These are phyloP conservation scores for Neofusicoccum sp. DNA, from an alignment of 2,329 filamentous ascomycete genomes.

Conservation along the genomic window DNA sequence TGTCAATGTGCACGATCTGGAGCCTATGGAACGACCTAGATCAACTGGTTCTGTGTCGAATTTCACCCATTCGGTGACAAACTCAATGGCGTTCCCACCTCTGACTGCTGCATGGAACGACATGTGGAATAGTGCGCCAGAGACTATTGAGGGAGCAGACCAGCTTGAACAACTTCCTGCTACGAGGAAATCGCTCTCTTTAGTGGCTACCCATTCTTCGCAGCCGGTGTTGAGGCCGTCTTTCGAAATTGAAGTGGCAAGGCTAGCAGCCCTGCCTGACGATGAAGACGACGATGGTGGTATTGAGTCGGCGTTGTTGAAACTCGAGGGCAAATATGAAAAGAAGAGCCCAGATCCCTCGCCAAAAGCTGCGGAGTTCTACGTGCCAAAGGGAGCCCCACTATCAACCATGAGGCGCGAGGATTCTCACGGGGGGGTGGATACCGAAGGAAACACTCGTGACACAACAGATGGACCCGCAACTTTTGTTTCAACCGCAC, in stretches of 20 bases:
- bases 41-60: constrained; percentile 54
- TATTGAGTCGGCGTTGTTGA: constrained; percentile 87
- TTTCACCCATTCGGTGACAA: constrained; percentile 44
- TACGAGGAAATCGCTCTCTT: constrained; percentile 39
- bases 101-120: constrained; percentile 21
- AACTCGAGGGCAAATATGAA: constrained; percentile 85
- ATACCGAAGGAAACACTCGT: background rate
- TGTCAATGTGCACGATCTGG: constrained; percentile 50
- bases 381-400: constrained; percentile 10
- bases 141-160: background rate
- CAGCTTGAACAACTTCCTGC: background rate
- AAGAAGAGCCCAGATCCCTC: constrained; percentile 40
- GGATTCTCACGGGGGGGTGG: constrained; percentile 8
- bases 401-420: constrained; percentile 8
- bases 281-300: constrained; percentile 77
- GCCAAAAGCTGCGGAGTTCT: constrained; percentile 1
- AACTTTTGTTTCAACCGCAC: background rate
- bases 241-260: constrained; percentile 86
- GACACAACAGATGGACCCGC: too few relatives aligned
- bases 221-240: constrained; percentile 64
- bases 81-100: constrained; percentile 38
- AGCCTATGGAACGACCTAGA: constrained; percentile 42
- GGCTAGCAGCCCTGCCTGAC: constrained; percentile 85
- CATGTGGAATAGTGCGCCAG: background rate
- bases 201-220: constrained; percentile 57